Conservation (phyloP, 2,329 filamentous ascomycete genomes). For the Cladosporium velox region DNA sequence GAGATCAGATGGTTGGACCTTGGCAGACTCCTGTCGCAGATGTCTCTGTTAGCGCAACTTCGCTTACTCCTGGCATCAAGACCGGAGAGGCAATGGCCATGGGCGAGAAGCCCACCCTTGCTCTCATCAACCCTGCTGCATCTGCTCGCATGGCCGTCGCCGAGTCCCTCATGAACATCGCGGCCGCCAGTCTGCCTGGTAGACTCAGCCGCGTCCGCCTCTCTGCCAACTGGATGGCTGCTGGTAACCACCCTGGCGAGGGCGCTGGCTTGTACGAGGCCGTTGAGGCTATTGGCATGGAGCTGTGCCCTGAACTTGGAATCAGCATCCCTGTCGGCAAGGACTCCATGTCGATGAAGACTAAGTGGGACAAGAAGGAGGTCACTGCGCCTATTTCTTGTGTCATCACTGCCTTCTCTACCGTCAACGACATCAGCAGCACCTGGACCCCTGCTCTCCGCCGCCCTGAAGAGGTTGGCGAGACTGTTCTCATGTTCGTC, state of each 20-base stretch:
- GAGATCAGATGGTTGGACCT: slow-evolving; percentile 94
- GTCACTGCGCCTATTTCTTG: slow-evolving; percentile 91
- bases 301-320: slow-evolving; percentile 85
- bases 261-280: slow-evolving; percentile 91
- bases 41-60: slow-evolving; percentile 86
- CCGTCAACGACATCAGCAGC: slow-evolving; percentile 76
- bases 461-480: slow-evolving; percentile 81
- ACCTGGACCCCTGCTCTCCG: slow-evolving; percentile 94
- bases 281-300: slow-evolving; percentile 88
- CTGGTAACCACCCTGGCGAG: slow-evolving; percentile 89
- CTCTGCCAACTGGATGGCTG: slow-evolving; percentile 98
- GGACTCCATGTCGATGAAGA: slow-evolving; percentile 99
- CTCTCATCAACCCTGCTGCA: slow-evolving; percentile 83
- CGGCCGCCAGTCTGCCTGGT: slow-evolving; percentile 73
- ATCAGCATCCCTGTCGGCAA: slow-evolving; percentile 96
- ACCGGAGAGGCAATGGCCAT: slow-evolving; percentile 97
- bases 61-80: slow-evolving; percentile 69
- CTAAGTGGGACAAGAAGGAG: slow-evolving; percentile 85
- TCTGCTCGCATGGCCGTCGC: slow-evolving; percentile 96
- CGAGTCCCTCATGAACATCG: slow-evolving; percentile 90
- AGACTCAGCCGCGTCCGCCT: slow-evolving; percentile 79
- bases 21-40: slow-evolving; percentile 96
- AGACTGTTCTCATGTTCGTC: slow-evolving; percentile 85
- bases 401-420: slow-evolving; percentile 86
- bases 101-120: slow-evolving; percentile 87